Evolutionary conservation across 164 flowering plant species (phyloP).

Genomic region (Magnolia changhungtana): DNA sequence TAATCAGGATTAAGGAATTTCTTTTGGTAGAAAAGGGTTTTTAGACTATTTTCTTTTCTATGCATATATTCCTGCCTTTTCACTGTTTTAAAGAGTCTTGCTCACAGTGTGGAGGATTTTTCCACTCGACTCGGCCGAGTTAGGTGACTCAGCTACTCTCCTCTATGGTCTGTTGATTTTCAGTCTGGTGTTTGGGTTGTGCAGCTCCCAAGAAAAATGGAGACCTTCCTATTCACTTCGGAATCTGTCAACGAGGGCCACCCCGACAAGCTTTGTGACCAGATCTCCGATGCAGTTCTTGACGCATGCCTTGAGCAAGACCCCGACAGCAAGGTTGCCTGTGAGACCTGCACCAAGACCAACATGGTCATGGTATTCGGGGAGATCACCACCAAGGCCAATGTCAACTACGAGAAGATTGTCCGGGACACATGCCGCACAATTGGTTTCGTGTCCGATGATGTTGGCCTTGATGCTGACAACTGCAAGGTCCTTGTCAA

Average conservation of each 20-base stretch:
- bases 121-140: too few relatives aligned
- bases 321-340: conserved; percentile 83
- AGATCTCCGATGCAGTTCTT: conserved; percentile 81
- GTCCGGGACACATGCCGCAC: conserved; percentile 76
- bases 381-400: conserved; percentile 77
- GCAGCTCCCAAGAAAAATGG: conserved; percentile 36
- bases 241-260: conserved; percentile 90
- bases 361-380: conserved; percentile 91
- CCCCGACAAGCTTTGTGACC: conserved; percentile 87
- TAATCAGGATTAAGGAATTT: not conserved
- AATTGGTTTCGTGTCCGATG: conserved; percentile 72
- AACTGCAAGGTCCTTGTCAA: conserved; percentile 78
- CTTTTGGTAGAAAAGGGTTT: not conserved
- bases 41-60: not conserved
- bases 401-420: conserved; percentile 73
- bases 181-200: not conserved
- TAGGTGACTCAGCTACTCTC: not conserved
- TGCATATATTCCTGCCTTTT: not conserved
- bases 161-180: not conserved
- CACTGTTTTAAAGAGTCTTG: not conserved
- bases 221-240: conserved; percentile 76
- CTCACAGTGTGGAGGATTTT: not conserved
- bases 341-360: conserved; percentile 89
- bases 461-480: conserved; percentile 84
- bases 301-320: conserved; percentile 84